Percentiles rank a stretch among this genome's conserved stretches.
Conservation (phyloP, 1,284 basidiomycete species). For the Irpex rosettiformis region DNA sequence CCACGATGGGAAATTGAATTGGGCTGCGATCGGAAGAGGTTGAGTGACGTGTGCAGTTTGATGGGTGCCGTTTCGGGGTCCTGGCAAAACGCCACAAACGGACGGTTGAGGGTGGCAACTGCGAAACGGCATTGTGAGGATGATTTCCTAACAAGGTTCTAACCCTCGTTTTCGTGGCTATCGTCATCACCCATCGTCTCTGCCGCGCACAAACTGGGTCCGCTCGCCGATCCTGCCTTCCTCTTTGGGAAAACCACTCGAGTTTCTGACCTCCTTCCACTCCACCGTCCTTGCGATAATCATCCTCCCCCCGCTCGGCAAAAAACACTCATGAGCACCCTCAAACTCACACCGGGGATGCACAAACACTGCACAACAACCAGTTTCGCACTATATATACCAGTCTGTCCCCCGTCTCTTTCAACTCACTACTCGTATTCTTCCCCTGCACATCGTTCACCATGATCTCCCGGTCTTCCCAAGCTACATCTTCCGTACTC, state of each 20-base stretch:
- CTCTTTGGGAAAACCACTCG: neutral
- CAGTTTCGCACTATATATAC: neutral
- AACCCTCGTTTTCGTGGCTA: too few species aligned
- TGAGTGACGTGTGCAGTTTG: too few species aligned
- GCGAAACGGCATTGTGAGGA: too few species aligned
- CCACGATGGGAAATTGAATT: too few species aligned
- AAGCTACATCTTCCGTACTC: neutral
- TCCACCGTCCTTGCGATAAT: neutral
- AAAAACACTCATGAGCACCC: neutral
- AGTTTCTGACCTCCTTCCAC: neutral
- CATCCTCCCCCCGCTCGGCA: neutral
- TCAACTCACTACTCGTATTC: neutral
- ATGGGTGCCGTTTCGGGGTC: too few species aligned
- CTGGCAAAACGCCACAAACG: too few species aligned
- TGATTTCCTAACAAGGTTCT: too few species aligned
- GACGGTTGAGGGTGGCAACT: too few species aligned
- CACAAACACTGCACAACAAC: neutral
- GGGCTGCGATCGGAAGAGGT: too few species aligned
- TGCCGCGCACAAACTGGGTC: neutral
- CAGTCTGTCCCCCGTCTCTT: neutral
- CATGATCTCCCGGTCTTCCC: neutral
- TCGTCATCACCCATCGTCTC: neutral
- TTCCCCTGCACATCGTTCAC: neutral
- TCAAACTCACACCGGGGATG: neutral
- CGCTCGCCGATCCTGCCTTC: neutral